A percentile compares a stretch with the other conserved stretches of the same genome.
Conservation (phyloP, 257 asterid genomes). For the Solanum sejunctum region DNA sequence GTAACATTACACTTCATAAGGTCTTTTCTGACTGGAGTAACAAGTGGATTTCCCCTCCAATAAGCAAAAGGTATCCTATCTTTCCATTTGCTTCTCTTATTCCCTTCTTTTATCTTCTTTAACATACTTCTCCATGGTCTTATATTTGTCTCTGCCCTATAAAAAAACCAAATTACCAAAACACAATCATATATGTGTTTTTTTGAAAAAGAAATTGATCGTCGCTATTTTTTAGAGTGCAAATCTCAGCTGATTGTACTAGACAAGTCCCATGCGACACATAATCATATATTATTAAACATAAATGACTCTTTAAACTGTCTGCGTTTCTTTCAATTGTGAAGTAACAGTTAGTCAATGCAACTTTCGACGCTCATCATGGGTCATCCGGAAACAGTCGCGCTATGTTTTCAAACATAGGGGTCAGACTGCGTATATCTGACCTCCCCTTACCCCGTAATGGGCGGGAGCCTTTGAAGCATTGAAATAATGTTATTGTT, state of each 20-base stretch:
- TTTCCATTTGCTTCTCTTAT: background rate
- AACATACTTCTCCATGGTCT: constrained; percentile 2
- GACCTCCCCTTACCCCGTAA: too few species aligned
- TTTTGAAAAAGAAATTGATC: too few species aligned
- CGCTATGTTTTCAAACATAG: too few species aligned
- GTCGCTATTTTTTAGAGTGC: background rate
- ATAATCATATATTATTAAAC: background rate
- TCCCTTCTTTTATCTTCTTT: constrained; percentile 3
- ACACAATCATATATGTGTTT: background rate
- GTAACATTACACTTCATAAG: constrained; percentile 5
- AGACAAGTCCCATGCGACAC: rapidly evolving
- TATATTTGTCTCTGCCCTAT: constrained; percentile 7
- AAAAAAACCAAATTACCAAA: background rate
- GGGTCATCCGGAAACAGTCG: too few species aligned
- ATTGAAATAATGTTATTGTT: too few species aligned
- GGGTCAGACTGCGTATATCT: too few species aligned
- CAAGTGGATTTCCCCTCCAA: constrained; percentile 7
- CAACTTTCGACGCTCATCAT: too few species aligned
- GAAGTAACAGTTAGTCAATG: too few species aligned
- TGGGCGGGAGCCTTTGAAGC: too few species aligned
- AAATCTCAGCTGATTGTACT: background rate
- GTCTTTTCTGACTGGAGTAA: background rate
- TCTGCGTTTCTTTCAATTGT: too few species aligned
- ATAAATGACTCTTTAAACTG: too few species aligned
- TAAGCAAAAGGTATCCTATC: constrained; percentile 6